A percentile compares a stretch with the other conserved stretches of the same genome.
phyloP scores from a whole-genome alignment of 495 filamentous ascomycete species.

The Daldinia caldariorum region DNA sequence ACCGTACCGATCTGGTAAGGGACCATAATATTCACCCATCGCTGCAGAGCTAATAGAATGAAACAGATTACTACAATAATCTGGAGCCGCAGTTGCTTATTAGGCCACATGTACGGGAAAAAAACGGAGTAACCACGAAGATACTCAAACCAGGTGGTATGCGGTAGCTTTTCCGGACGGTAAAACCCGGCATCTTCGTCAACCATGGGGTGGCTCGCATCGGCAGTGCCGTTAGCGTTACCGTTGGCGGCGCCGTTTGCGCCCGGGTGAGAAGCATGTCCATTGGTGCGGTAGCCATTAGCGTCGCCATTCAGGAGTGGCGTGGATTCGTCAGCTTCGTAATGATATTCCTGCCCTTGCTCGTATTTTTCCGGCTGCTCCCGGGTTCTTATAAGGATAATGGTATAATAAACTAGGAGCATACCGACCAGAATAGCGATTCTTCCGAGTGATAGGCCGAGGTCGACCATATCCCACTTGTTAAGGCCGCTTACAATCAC shows the following conservation, averaged over 20 bases:
- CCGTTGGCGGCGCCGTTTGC: constrained; percentile 43
- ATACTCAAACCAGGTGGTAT: constrained; percentile 82
- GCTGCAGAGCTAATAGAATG: constrained; percentile 75
- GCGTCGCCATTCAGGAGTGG: constrained; percentile 53
- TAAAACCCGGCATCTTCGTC: constrained; percentile 63
- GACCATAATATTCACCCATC: constrained; percentile 81
- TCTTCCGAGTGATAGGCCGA: constrained; percentile 55
- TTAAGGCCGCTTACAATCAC: constrained; percentile 39
- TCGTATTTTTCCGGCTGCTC: constrained; percentile 49
- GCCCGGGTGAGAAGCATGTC: constrained; percentile 41
- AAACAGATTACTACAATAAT: constrained; percentile 82
- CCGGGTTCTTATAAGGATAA: constrained; percentile 44
- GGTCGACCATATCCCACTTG: constrained; percentile 64
- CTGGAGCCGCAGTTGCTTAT: constrained; percentile 74
- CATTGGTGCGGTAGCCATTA: constrained; percentile 49
- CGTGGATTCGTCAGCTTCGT: constrained; percentile 59
- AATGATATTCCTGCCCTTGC: constrained; percentile 59
- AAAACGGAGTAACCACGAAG: constrained; percentile 86
- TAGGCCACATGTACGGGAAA: constrained; percentile 91
- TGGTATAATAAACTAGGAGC: constrained; percentile 54
- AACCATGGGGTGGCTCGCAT: constrained; percentile 48
- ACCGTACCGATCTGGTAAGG: constrained; percentile 80
- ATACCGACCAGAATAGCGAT: constrained; percentile 51
- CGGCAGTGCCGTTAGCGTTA: constrained; percentile 41
- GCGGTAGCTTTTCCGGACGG: constrained; percentile 57